phyloP scores from a whole-genome alignment of 805 yeast genomes.

The Blastobotrys mokoenaii region DNA sequence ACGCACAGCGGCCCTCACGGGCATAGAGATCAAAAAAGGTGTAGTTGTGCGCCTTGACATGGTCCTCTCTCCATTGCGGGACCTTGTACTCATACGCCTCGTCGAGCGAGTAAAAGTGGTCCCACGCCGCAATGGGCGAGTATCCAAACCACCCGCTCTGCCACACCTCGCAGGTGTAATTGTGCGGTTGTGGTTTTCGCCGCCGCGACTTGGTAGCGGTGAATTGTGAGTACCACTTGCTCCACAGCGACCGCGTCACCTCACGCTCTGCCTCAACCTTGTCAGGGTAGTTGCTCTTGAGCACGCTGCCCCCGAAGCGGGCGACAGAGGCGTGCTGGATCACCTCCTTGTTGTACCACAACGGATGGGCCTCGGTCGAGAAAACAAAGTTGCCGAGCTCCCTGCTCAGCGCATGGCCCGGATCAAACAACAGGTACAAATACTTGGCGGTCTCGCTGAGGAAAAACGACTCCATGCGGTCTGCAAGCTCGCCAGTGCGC shows the following conservation, averaged over 20 bases:
- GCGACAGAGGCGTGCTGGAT: constrained; percentile 18
- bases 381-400: constrained; percentile 40
- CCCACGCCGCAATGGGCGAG: constrained; percentile 28
- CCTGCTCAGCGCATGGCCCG: constrained; percentile 42
- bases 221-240: background rate
- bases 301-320: constrained; percentile 2
- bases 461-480: constrained; percentile 89
- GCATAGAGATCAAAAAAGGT: too few species aligned
- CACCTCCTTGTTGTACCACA: constrained; percentile 51
- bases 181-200: background rate
- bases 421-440: constrained; percentile 70
- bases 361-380: constrained; percentile 88
- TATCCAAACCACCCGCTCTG: constrained; percentile 17
- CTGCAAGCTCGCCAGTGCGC: constrained; percentile 50
- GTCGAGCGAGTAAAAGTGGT: constrained; percentile 24
- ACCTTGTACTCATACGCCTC: constrained; percentile 13
- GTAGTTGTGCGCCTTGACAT: background rate
- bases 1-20: background rate
- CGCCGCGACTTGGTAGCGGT: background rate
- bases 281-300: background rate
- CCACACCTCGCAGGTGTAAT: constrained; percentile 4
- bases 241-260: background rate
- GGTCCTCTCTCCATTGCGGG: constrained; percentile 12
- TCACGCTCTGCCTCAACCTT: background rate
- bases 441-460: constrained; percentile 83